These are phyloP conservation scores for Deuterostichococcus epilithicus DNA, from an alignment of 139 green algal species.

Conservation along the genomic window DNA sequence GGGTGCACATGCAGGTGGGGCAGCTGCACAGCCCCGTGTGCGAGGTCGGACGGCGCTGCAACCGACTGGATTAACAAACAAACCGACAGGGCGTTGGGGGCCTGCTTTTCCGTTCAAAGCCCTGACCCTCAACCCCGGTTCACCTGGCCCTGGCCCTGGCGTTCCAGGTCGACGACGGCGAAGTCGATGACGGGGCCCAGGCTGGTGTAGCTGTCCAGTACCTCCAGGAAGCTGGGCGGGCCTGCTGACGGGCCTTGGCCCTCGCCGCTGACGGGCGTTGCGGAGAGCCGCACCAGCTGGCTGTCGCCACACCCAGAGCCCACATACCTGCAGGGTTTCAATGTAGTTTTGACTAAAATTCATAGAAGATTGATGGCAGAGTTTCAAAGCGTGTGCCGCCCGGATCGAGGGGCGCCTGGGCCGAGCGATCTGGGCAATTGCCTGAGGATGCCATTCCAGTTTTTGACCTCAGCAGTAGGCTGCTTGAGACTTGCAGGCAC, in stretches of 20 bases:
- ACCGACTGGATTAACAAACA: not conserved
- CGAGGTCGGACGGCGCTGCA: not conserved
- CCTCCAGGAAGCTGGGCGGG: conserved; percentile 58
- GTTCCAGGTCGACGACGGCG: conserved; percentile 88
- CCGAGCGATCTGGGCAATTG: no score
- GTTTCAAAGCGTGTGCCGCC: not conserved
- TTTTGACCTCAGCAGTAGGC: no score
- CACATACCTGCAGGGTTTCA: conserved; percentile 4
- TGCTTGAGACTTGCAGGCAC: no score
- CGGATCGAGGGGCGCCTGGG: no score
- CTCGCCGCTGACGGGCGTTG: not conserved
- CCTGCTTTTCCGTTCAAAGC: no score
- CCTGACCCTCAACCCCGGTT: no score
- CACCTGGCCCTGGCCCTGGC: conserved; percentile 91
- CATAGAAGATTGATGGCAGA: not conserved
- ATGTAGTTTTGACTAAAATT: not conserved
- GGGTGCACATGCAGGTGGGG: not conserved
- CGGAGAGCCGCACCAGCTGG: conserved; percentile 75
- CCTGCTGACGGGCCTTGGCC: conserved; percentile 14
- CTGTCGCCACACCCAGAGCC: conserved; percentile 51
- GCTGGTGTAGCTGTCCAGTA: conserved; percentile 86
- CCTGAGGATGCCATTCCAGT: no score
- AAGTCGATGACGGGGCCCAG: conserved; percentile 96
- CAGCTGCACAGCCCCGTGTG: not conserved
- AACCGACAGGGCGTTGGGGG: not conserved